Percentiles rank a stretch among this genome's conserved stretches.
Evolutionary conservation across 306 rosid species (phyloP).

Genomic region (Senna siamea): DNA sequence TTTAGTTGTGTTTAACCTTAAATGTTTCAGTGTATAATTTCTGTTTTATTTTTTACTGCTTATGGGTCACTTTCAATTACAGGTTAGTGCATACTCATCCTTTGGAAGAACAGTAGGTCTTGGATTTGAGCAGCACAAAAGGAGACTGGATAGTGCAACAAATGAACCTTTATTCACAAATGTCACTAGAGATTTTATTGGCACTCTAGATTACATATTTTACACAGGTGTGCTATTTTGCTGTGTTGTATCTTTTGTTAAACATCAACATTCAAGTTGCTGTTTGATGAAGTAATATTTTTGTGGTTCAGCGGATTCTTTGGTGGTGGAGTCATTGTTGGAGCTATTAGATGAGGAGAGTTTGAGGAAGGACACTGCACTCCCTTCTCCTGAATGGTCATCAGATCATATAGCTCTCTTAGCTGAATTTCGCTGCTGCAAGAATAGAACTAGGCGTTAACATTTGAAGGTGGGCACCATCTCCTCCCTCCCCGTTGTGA

Average conservation of each 20-base stretch:
- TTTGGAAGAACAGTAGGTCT: constrained; percentile 75
- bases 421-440: constrained; percentile 93
- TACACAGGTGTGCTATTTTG: constrained; percentile 72
- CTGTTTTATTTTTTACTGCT: constrained; percentile 17
- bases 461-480: constrained; percentile 45
- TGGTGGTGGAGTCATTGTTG: constrained; percentile 88
- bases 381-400: constrained; percentile 99
- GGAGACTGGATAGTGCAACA: constrained; percentile 74
- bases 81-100: constrained; percentile 96
- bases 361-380: constrained; percentile 97
- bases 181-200: constrained; percentile 91
- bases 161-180: constrained; percentile 94
- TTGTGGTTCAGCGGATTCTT: constrained; percentile 81
- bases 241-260: constrained; percentile 17
- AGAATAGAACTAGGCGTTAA: constrained; percentile 85
- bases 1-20: not conserved
- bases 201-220: constrained; percentile 97
- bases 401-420: constrained; percentile 97
- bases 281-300: constrained; percentile 11
- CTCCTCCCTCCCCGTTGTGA: not conserved
- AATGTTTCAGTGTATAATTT: not conserved
- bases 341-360: constrained; percentile 97
- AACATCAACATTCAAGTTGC: not conserved
- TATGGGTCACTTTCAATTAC: constrained; percentile 30
- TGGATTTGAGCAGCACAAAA: constrained; percentile 78